Evolutionary conservation across 1,284 basidiomycete genomes (phyloP).

Genomic region (Phylloboletellus chloephorus): DNA sequence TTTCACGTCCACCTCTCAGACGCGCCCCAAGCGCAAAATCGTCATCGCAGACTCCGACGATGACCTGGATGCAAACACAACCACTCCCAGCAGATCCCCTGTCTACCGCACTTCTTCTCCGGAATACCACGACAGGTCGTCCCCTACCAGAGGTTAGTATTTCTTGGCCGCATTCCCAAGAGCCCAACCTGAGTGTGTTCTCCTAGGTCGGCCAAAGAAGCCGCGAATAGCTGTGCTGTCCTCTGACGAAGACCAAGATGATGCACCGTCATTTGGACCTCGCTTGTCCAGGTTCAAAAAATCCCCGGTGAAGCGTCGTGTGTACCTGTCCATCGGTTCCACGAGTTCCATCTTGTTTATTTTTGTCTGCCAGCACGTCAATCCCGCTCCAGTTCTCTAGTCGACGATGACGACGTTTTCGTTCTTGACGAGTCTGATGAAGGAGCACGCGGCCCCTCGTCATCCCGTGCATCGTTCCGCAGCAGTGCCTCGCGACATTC

Average conservation of each 20-base stretch:
- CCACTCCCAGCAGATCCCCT: conserved; percentile 13
- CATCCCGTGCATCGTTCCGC: conserved; percentile 39
- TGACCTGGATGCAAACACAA: conserved; percentile 40
- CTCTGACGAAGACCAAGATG: conserved; percentile 42
- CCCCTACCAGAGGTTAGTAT: conserved; percentile 27
- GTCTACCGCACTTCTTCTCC: conserved; percentile 27
- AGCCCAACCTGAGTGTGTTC: conserved; percentile 14
- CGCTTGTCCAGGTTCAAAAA: conserved; percentile 62
- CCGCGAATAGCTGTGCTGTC: conserved; percentile 40
- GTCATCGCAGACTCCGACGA: conserved; percentile 65
- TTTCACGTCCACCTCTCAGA: conserved; percentile 17
- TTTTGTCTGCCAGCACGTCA: conserved; percentile 32
- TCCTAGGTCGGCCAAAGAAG: conserved; percentile 44
- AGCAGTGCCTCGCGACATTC: conserved; percentile 41
- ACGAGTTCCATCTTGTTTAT: conserved; percentile 5
- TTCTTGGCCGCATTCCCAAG: conserved; percentile 15
- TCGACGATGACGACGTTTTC: conserved; percentile 65
- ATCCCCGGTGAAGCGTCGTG: conserved; percentile 49
- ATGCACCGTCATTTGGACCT: conserved; percentile 47
- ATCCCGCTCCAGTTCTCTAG: conserved; percentile 26
- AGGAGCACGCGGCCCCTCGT: conserved; percentile 38
- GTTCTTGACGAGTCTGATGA: conserved; percentile 56
- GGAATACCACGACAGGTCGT: conserved; percentile 19
- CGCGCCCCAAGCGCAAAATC: conserved; percentile 61
- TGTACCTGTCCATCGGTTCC: conserved; percentile 12